Percentiles rank a stretch among this genome's conserved stretches.
Conservation (phyloP, 441 rosid genomes). For the Mallotus repandus region DNA sequence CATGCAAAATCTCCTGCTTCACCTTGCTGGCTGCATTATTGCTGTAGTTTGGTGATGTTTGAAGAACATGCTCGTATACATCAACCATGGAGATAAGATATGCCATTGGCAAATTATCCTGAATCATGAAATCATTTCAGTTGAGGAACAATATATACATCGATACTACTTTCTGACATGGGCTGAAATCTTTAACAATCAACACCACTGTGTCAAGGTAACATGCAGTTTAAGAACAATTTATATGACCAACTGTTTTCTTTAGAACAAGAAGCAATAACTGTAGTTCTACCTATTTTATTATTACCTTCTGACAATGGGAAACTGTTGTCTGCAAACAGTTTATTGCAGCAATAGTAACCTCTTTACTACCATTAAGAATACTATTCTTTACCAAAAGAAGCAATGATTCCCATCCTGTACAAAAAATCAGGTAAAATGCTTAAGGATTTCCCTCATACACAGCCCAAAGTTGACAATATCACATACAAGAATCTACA, state of each 20-base stretch:
- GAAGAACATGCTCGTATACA: constrained; percentile 80
- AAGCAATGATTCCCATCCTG: constrained; percentile 97
- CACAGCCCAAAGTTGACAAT: background rate
- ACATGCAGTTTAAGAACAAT: constrained; percentile 8
- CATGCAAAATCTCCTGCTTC: constrained; percentile 92
- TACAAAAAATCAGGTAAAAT: constrained; percentile 19
- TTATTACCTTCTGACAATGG: constrained; percentile 74
- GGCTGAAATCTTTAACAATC: background rate
- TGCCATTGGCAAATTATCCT: constrained; percentile 85
- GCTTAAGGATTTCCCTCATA: background rate
- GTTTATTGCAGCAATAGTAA: constrained; percentile 87
- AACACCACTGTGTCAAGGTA: constrained; percentile 2
- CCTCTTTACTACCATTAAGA: constrained; percentile 92
- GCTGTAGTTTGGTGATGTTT: constrained; percentile 62
- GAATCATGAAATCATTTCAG: constrained; percentile 26
- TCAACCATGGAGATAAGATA: constrained; percentile 80
- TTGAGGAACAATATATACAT: constrained; percentile 11
- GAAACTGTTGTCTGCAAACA: constrained; percentile 88
- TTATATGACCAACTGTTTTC: background rate
- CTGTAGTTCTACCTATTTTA: background rate
- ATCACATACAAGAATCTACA: constrained; percentile 10
- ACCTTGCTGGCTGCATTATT: constrained; percentile 66
- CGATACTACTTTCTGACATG: constrained; percentile 1
- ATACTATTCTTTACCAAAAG: constrained; percentile 72
- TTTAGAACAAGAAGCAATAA: background rate